Evolutionary conservation across 305 asterid genomes (phyloP).

Genomic region (Fraxinus velutina): DNA sequence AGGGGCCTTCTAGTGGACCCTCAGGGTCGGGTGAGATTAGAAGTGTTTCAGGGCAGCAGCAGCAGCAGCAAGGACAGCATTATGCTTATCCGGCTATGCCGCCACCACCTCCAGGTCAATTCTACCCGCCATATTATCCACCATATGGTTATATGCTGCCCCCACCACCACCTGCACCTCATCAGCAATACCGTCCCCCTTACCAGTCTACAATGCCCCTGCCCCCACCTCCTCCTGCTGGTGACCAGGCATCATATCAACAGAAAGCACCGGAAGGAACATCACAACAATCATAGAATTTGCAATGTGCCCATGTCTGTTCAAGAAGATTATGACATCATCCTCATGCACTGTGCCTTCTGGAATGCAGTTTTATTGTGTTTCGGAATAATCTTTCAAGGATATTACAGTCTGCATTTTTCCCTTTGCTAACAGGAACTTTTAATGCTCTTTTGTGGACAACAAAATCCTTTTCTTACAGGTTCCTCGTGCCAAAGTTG

Average conservation of each 20-base stretch:
- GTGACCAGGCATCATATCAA: constrained; percentile 45
- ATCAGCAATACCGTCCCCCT: constrained; percentile 52
- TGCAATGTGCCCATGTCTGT: neutral
- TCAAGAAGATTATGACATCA: neutral
- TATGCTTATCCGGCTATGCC: constrained; percentile 49
- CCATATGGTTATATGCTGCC: constrained; percentile 64
- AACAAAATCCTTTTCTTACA: neutral
- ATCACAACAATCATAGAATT: constrained; percentile 27
- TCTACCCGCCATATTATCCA: constrained; percentile 69
- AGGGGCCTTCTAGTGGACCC: constrained; percentile 58
- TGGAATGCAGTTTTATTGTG: neutral
- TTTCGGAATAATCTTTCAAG: neutral
- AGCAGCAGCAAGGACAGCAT: constrained; percentile 45
- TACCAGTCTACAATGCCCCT: constrained; percentile 52
- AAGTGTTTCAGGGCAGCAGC: constrained; percentile 34
- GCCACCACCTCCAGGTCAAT: constrained; percentile 72
- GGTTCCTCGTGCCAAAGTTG: neutral
- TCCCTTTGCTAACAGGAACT: neutral
- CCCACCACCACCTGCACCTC: constrained; percentile 50
- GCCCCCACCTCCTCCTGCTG: constrained; percentile 40
- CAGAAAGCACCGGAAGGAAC: constrained; percentile 44
- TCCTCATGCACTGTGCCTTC: neutral
- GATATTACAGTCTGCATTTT: neutral
- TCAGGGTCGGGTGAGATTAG: constrained; percentile 55
- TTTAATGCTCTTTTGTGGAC: neutral